Conservation (phyloP, 2,329 filamentous ascomycete genomes). For the Fusarium sp. region DNA sequence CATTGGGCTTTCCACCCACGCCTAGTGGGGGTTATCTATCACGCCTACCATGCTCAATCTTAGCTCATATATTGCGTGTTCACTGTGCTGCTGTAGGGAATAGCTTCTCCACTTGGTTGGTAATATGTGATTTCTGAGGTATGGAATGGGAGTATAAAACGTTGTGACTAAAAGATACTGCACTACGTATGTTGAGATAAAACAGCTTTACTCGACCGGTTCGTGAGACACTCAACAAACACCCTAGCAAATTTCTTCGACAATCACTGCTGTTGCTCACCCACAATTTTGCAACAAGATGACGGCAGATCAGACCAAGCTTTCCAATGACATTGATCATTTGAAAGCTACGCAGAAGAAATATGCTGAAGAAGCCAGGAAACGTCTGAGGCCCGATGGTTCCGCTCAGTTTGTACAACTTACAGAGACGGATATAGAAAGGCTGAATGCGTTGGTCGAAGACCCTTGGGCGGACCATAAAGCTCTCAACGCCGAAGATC, state of each 20-base stretch:
- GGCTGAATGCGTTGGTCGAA: not conserved
- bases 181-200: not conserved
- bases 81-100: not conserved
- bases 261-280: not conserved
- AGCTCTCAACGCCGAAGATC: not conserved
- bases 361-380: constrained; percentile 1
- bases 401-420: constrained; percentile 10
- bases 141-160: not conserved
- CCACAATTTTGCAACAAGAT: not conserved
- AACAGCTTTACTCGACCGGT: not conserved
- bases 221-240: not conserved
- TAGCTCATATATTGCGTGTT: constrained; percentile 10
- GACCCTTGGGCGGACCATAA: not conserved
- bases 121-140: not conserved
- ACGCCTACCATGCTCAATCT: constrained; percentile 11
- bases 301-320: not conserved
- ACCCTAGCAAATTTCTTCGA: not conserved
- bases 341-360: not conserved
- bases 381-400: constrained; percentile 7
- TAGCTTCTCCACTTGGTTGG: not conserved
- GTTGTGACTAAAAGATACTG: not conserved
- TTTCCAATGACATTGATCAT: not conserved
- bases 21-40: constrained; percentile 2
- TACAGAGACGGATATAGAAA: not conserved
- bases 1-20: not conserved